Evolutionary conservation across 306 rosid species (phyloP), one percentile per base, ranked within the genome.

Genomic region (Gillenia trifoliata): DNA sequence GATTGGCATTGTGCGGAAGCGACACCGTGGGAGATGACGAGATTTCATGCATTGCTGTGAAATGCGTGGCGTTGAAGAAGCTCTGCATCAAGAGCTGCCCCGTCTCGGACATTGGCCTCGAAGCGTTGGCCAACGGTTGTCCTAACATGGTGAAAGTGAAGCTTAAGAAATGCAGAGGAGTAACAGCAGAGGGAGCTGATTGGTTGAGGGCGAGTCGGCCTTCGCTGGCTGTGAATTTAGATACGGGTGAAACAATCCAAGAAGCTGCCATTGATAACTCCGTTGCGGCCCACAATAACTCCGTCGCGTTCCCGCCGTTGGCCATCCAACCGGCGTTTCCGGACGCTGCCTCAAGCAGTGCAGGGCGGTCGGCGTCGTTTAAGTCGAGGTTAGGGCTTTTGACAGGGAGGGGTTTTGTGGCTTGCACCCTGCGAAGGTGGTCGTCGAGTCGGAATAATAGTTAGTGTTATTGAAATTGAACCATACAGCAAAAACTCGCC

Each of bases 141-240:
- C 99, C 99, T 1, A 95, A 92, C 84, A 89, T 95, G 90, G 98
- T 95, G 82, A 95, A 95, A 76, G 92, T 95, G 79, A 95, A 95
- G 89, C 90, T 95, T 29, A 95, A 92, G 88, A 95, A 95, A 81
- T 95, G 99, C 63, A 91, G 92, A 31, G 84, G 83, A 55, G 99
- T 95, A 23, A 95, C 99, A 1, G 60, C 81, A 0, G 90, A 92
- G 30, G 98, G 98, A 47, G 99, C 93, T 0, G 98, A 90, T 71
- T 87, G 85, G 82, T 88, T 95, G 88, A 90, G 91, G 76, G 72
- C 67, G 10, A 81, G 78, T 55, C 84, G 99, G 79, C 96, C 73
- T 33, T 77, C 88, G 8, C 66, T 95, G 81, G 90, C 96, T 3
- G 98, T 95, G 84, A 95, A 86, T 83, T 85, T 95, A 64, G 99